phyloP scores from a whole-genome alignment of 768 basidiomycete genomes.

The Hericium alpestre region DNA sequence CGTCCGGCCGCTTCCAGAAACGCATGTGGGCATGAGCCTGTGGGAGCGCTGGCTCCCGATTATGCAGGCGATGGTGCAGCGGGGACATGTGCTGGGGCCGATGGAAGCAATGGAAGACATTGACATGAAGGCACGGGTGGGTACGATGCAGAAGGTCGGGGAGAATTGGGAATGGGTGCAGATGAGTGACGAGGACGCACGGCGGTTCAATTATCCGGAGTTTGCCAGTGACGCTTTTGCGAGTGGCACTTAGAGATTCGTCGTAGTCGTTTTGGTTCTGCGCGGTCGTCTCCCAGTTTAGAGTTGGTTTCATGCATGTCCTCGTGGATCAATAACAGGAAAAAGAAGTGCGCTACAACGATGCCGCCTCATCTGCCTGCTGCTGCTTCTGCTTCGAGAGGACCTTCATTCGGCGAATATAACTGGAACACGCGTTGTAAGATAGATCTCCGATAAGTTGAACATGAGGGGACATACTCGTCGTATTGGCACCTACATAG shows the following conservation, averaged over 20 bases:
- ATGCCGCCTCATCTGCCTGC: conserved; percentile 7
- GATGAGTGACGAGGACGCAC: too few species aligned
- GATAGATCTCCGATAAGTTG: background rate
- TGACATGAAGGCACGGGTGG: too few species aligned
- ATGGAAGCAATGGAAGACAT: too few species aligned
- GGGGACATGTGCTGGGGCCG: too few species aligned
- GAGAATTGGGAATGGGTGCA: too few species aligned
- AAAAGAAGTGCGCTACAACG: background rate
- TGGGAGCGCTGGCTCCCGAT: too few species aligned
- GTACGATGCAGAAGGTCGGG: too few species aligned
- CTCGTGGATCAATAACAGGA: background rate
- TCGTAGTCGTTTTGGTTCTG: too few species aligned
- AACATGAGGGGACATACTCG: conserved; percentile 40
- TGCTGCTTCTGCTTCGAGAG: conserved; percentile 60
- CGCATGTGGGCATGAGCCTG: too few species aligned
- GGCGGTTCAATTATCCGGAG: too few species aligned
- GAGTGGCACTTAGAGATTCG: background rate
- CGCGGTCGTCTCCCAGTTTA: background rate
- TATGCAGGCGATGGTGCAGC: too few species aligned
- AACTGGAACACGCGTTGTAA: conserved; percentile 32
- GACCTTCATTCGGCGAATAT: conserved; percentile 81
- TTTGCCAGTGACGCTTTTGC: background rate
- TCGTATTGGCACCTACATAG: conserved; percentile 79
- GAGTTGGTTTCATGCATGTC: background rate
- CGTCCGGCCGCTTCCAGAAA: too few species aligned